Conservation (phyloP, 306 rosid species). For the Cucumis hystrix region DNA sequence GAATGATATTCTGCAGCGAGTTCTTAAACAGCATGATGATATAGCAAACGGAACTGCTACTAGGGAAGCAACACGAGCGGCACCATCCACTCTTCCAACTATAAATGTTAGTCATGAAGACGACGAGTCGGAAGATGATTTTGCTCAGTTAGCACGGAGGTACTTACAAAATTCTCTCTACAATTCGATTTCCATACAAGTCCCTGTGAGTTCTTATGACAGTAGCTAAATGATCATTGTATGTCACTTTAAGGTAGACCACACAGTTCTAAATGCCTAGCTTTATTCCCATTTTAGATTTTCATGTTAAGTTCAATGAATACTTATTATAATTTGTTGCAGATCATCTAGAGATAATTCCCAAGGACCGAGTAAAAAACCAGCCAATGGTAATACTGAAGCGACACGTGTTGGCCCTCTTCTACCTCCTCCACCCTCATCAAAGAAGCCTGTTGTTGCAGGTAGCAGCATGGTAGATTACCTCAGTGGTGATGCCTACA, state of each 20-base stretch:
- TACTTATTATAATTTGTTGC: conserved; percentile 14
- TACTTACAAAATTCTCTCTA: conserved; percentile 8
- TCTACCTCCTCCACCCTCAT: conserved; percentile 55
- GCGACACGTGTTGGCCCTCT: conserved; percentile 30
- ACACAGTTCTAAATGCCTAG: neutral
- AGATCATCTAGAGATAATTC: conserved; percentile 58
- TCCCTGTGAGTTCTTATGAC: neutral
- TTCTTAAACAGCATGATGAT: conserved; percentile 52
- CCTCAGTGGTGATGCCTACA: conserved; percentile 82
- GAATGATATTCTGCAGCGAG: conserved; percentile 85
- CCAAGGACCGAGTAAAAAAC: conserved; percentile 30
- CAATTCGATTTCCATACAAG: neutral
- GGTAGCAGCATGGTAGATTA: conserved; percentile 47
- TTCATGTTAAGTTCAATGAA: neutral
- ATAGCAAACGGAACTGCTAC: conserved; percentile 41
- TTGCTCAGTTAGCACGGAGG: conserved; percentile 80
- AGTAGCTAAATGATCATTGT: neutral
- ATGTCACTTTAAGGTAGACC: neutral
- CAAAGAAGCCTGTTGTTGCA: conserved; percentile 44
- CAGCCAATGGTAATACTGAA: conserved; percentile 36
- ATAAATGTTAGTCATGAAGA: conserved; percentile 72
- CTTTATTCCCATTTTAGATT: neutral
- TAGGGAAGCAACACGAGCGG: conserved; percentile 32
- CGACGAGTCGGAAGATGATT: conserved; percentile 76
- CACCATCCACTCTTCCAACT: conserved; percentile 46